Evolutionary conservation across 164 flowering plant genomes (phyloP), one percentile per base, ranked within the genome.

Genomic region (Vitis cinerea): DNA sequence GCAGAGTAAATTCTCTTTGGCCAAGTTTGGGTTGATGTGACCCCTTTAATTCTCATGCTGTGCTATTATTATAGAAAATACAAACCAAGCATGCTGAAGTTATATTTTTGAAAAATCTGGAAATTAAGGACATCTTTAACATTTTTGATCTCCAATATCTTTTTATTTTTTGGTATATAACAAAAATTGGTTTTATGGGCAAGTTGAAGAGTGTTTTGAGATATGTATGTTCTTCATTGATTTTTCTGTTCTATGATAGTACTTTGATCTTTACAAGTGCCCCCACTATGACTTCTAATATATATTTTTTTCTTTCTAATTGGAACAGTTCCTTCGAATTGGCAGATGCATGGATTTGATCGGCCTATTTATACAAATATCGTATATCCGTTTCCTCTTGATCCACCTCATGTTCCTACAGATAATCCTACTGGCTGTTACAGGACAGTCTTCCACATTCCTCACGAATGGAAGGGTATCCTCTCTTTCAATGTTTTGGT

Each of bases 271-370:
- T 56, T 16, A 37, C 44, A 37, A 37, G 44, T 37, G 5, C 44
- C 44, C 44, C 44, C 44, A 37, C 44, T 37, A 37, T 37, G 44
- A 37, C 3, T 23, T 64, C 67, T 71, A 8, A 72, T 64, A 50
- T 57, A 10, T 53, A 49, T 72, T 17, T 19, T 66, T 47, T 29
- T 47, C 56, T 47, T 31, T 69, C 61, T 64, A 10, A 14, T 65
- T 87, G 78, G 52, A 76, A 67, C 92, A 95, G 99, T 95, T 79
- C 99, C 99, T 77, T 93, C 98, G 51, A 95, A 90, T 73, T 95
- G 98, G 99, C 96, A 95, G 84, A 77, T 90, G 98, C 97, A 95
- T 83, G 98, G 98, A 66, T 92, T 83, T 80, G 99, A 90, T 75
- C 79, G 75, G 69, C 99, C 99, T 9, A 90, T 95, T 54, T 95